Percentiles rank a stretch among this genome's conserved stretches.
Conservation (phyloP, 768 basidiomycete genomes). For the Mycena pura region DNA sequence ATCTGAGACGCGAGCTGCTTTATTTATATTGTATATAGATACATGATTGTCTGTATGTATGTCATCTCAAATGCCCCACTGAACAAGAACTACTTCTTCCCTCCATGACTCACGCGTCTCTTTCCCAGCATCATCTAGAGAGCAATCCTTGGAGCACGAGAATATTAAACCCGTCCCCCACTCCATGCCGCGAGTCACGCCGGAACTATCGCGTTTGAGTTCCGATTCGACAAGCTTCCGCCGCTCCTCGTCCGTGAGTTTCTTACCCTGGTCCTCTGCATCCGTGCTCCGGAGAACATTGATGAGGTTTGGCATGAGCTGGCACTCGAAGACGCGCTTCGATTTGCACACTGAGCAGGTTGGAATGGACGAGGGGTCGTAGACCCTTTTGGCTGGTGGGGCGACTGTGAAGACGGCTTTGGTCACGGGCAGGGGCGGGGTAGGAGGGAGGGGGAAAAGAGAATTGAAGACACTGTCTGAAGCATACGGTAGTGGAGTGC, state of each 20-base stretch:
- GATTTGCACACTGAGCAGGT: constrained; percentile 72
- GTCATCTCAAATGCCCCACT: constrained; percentile 66
- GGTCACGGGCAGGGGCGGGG: constrained; percentile 59
- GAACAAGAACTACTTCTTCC: constrained; percentile 77
- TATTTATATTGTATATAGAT: no score
- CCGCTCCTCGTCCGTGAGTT: constrained; percentile 71
- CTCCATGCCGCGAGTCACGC: constrained; percentile 76
- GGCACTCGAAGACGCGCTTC: constrained; percentile 85
- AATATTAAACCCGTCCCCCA: constrained; percentile 95
- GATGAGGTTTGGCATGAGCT: constrained; percentile 94
- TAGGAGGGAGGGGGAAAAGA: constrained; percentile 70
- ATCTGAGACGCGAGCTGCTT: no score
- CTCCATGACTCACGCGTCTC: constrained; percentile 63
- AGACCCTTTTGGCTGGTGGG: constrained; percentile 55
- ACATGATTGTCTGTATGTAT: not conserved
- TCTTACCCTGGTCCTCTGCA: constrained; percentile 31
- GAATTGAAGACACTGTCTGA: constrained; percentile 72
- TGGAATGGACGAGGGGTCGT: constrained; percentile 60
- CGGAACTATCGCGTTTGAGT: constrained; percentile 53
- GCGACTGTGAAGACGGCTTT: constrained; percentile 67
- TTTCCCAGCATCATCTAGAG: constrained; percentile 48
- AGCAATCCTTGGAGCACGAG: constrained; percentile 85
- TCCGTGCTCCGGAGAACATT: constrained; percentile 62
- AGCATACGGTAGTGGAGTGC: constrained; percentile 86
- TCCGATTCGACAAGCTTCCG: constrained; percentile 63